Evolutionary conservation across 2,329 filamentous ascomycete species (phyloP).

Genomic region (Escovopsis sp.): DNA sequence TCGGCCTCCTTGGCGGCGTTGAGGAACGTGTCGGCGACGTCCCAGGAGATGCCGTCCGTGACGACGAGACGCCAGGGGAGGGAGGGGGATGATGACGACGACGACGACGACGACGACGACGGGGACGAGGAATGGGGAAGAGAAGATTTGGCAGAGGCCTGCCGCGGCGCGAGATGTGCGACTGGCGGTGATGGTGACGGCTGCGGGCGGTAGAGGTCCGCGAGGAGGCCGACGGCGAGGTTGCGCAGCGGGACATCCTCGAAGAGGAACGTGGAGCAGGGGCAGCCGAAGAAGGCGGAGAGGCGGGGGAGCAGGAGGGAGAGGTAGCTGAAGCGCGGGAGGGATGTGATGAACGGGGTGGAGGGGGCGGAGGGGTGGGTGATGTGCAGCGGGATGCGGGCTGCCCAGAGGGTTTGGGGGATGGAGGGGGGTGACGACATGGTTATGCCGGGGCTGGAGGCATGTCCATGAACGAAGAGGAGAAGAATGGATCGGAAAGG

Average conservation of each 20-base stretch:
- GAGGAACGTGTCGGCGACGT: constrained; percentile 46
- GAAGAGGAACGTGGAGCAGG: constrained; percentile 44
- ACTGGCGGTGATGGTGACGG: too few species aligned
- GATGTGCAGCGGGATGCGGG: constrained; percentile 39
- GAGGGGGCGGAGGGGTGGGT: constrained; percentile 31
- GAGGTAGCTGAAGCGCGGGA: constrained; percentile 45
- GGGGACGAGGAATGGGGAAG: too few species aligned
- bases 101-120: too few species aligned
- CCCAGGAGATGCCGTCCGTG: constrained; percentile 39
- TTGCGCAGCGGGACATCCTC: constrained; percentile 38
- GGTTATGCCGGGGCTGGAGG: neutral
- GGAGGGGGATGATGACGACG: too few species aligned
- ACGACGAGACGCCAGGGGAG: constrained; percentile 42
- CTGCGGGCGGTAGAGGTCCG: constrained; percentile 39
- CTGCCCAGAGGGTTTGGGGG: constrained; percentile 36
- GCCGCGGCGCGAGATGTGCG: too few species aligned
- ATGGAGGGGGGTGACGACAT: constrained; percentile 11
- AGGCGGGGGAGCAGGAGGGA: constrained; percentile 41
- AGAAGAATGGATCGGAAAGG: neutral
- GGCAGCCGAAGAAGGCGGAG: constrained; percentile 33
- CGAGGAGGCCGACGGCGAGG: constrained; percentile 36
- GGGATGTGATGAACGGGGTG: constrained; percentile 34
- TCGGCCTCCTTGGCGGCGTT: constrained; percentile 62
- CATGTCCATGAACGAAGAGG: neutral
- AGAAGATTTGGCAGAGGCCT: too few species aligned